phyloP scores from a whole-genome alignment of 2,329 filamentous ascomycete species.

The Neofusicoccum sp. region DNA sequence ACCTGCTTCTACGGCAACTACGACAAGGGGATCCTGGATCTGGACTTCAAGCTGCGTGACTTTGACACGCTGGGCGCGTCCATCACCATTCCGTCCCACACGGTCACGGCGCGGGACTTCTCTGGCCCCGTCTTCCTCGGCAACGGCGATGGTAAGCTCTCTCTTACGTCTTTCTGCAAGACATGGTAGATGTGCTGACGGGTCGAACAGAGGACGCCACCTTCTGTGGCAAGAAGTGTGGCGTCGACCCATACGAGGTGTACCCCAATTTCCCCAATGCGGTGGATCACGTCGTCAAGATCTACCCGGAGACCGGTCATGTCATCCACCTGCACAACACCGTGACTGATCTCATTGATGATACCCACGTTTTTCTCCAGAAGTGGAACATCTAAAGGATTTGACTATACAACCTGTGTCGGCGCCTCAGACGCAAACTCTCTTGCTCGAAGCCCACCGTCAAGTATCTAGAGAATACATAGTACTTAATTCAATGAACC shows the following conservation, averaged over 20 bases:
- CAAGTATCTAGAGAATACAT: too few relatives aligned
- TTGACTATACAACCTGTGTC: too few relatives aligned
- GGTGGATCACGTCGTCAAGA: background rate
- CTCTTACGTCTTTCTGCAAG: background rate
- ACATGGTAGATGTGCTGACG: background rate
- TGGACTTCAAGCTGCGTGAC: background rate
- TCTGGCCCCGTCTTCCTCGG: background rate
- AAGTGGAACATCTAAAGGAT: too few relatives aligned
- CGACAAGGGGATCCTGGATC: background rate
- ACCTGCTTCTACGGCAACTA: background rate
- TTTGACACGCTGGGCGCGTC: background rate
- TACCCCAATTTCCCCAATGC: background rate
- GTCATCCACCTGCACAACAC: background rate
- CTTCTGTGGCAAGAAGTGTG: background rate
- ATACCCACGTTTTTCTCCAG: background rate
- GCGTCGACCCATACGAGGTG: background rate
- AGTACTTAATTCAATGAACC: too few relatives aligned
- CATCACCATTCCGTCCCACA: background rate
- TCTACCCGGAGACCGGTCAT: background rate
- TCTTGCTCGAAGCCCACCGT: too few relatives aligned
- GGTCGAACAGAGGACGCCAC: background rate
- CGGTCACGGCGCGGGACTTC: background rate
- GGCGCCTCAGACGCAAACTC: too few relatives aligned
- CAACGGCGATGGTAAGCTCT: background rate
- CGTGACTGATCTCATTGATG: background rate